Percentiles rank a stretch among this genome's conserved stretches.
Evolutionary conservation across 2,329 filamentous ascomycete genomes (phyloP).

Genomic region (Fusarium redolens): DNA sequence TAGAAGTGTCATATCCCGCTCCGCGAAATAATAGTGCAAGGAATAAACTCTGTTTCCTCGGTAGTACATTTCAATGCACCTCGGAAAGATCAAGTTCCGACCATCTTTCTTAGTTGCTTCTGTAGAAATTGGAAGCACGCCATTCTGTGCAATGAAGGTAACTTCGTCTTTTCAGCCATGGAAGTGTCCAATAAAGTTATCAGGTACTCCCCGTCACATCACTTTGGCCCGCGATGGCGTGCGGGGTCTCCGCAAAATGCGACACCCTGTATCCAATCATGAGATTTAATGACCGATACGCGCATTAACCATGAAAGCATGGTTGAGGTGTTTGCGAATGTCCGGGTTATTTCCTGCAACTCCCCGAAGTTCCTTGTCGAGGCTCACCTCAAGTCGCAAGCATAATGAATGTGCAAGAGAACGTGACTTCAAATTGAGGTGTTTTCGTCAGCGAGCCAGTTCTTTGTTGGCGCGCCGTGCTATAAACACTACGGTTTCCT

Average conservation of each 20-base stretch:
- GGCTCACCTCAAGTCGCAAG: background rate
- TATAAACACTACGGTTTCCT: too few relatives aligned
- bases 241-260: constrained; percentile 39
- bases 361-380: constrained; percentile 25
- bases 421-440: background rate
- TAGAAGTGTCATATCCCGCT: background rate
- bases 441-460: background rate
- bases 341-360: constrained; percentile 25
- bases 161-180: background rate
- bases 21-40: background rate
- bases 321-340: background rate
- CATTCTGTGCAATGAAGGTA: constrained; percentile 19
- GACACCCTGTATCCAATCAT: constrained; percentile 19
- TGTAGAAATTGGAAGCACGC: constrained; percentile 29
- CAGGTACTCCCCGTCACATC: constrained; percentile 33
- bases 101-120: background rate
- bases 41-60: background rate
- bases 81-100: background rate
- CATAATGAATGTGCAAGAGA: background rate
- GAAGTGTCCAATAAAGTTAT: constrained; percentile 37
- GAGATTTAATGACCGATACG: constrained; percentile 28
- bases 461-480: background rate
- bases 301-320: constrained; percentile 6
- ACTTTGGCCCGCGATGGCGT: constrained; percentile 39
- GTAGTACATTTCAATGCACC: background rate